These are phyloP conservation scores for Thielaviopsis musarum DNA, from an alignment of 2,329 filamentous ascomycete species.

Conservation along the genomic window DNA sequence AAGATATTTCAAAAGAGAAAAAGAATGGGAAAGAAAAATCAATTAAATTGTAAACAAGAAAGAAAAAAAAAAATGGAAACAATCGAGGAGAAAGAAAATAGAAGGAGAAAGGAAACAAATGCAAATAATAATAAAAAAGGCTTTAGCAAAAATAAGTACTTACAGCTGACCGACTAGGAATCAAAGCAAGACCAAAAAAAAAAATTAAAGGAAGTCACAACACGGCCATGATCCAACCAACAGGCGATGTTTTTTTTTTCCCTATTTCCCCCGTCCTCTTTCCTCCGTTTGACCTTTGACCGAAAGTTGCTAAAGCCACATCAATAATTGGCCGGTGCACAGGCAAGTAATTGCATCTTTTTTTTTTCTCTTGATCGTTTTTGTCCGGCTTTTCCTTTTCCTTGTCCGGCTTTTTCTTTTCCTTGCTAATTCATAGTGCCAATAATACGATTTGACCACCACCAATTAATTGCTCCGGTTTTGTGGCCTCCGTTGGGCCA, in stretches of 20 bases:
- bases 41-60: background rate
- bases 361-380: background rate
- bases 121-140: background rate
- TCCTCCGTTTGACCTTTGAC: background rate
- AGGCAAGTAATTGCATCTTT: background rate
- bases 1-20: background rate
- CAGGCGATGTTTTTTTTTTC: background rate
- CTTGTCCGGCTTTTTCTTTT: background rate
- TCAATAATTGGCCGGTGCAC: background rate
- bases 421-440: background rate
- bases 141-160: background rate
- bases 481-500: background rate
- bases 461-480: background rate
- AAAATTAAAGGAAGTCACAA: background rate
- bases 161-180: background rate
- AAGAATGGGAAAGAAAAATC: background rate
- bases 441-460: background rate
- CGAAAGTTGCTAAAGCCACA: background rate
- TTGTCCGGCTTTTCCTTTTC: background rate
- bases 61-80: slow-evolving; percentile 1
- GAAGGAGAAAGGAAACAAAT: background rate
- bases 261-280: background rate
- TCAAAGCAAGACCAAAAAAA: background rate
- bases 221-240: background rate
- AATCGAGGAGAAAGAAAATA: background rate